phyloP scores from a whole-genome alignment of 164 flowering plant species.

The Stephania cephalantha region DNA sequence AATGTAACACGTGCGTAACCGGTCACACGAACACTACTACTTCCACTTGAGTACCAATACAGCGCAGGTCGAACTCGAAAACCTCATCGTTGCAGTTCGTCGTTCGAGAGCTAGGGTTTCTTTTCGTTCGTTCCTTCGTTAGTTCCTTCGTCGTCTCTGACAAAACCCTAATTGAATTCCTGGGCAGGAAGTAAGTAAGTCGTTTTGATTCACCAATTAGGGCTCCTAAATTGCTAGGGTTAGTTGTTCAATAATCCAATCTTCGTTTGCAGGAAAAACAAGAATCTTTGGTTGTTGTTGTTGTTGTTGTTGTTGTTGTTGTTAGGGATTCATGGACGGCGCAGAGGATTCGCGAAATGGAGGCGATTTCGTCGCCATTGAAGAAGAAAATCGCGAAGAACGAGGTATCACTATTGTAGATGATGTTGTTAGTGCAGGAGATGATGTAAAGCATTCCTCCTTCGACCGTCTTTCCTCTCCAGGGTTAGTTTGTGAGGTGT shows the following conservation, averaged over 20 bases:
- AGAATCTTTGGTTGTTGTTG: background rate
- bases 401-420: constrained; percentile 5
- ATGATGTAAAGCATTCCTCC: constrained; percentile 13
- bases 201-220: background rate
- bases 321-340: constrained; percentile 7
- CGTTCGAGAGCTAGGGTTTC: too few species aligned
- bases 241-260: constrained; percentile 6
- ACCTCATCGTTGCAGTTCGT: too few species aligned
- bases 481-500: constrained; percentile 19
- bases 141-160: background rate
- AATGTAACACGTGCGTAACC: too few species aligned
- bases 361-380: constrained; percentile 7
- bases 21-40: too few species aligned
- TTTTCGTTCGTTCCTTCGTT: too few species aligned
- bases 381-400: constrained; percentile 4
- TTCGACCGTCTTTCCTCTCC: constrained; percentile 12
- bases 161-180: background rate
- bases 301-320: too few species aligned
- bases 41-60: too few species aligned
- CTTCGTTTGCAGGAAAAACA: constrained; percentile 16
- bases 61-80: too few species aligned
- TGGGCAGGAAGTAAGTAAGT: constrained; percentile 13
- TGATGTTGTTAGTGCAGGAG: constrained; percentile 15
- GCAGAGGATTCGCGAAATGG: constrained; percentile 11
- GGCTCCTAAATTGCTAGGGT: constrained; percentile 1